Conservation (phyloP, 2,329 filamentous ascomycete species). For the Paraphoma sp. region DNA sequence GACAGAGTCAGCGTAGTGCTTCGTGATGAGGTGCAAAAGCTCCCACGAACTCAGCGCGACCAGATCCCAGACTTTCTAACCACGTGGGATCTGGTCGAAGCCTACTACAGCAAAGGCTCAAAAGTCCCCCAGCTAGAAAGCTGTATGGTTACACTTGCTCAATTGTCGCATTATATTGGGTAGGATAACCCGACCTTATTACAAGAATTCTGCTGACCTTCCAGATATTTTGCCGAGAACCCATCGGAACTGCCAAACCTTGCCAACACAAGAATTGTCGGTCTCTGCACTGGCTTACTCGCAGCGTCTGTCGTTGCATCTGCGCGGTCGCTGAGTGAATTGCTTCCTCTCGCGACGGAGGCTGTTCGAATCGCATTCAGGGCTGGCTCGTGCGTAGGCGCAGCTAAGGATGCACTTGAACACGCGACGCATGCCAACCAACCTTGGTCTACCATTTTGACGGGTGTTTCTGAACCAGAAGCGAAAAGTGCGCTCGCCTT, state of each 20-base stretch:
- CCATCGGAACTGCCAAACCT: slow-evolving; percentile 59
- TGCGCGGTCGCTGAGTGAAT: slow-evolving; percentile 65
- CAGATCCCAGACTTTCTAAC: slow-evolving; percentile 68
- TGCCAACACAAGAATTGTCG: slow-evolving; percentile 62
- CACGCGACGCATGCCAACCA: slow-evolving; percentile 62
- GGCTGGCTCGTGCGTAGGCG: slow-evolving; percentile 58
- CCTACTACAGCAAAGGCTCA: slow-evolving; percentile 63
- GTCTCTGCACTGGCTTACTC: slow-evolving; percentile 73
- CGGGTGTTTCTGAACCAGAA: slow-evolving; percentile 61
- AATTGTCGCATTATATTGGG: slow-evolving; percentile 74
- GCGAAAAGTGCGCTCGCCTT: slow-evolving; percentile 59
- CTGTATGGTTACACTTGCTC: slow-evolving; percentile 68
- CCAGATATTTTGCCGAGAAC: slow-evolving; percentile 58
- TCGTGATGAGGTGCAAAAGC: slow-evolving; percentile 64
- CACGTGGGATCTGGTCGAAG: slow-evolving; percentile 69
- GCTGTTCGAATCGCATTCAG: slow-evolving; percentile 72
- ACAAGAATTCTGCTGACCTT: slow-evolving; percentile 33
- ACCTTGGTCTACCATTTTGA: slow-evolving; percentile 72
- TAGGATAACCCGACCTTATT: slow-evolving; percentile 44
- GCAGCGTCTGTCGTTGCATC: slow-evolving; percentile 73
- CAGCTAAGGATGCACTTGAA: slow-evolving; percentile 55
- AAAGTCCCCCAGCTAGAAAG: slow-evolving; percentile 71
- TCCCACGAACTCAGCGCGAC: slow-evolving; percentile 64
- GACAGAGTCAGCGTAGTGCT: slow-evolving; percentile 65
- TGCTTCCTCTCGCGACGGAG: slow-evolving; percentile 69